Evolutionary conservation across 805 yeast genomes (phyloP).

Genomic region (Starmerella riodocensis): DNA sequence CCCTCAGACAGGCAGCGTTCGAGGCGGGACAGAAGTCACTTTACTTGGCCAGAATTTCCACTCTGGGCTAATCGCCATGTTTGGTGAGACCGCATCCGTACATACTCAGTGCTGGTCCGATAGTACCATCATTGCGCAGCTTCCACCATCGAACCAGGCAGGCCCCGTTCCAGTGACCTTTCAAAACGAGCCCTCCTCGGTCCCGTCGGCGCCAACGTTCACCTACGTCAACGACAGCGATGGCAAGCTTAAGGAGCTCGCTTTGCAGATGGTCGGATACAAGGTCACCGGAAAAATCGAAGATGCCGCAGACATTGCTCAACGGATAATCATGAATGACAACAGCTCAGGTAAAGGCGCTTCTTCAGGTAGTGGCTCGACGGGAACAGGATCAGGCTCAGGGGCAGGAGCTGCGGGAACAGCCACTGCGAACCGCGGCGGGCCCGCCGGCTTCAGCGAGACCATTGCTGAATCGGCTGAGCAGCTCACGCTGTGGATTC

Average conservation of each 20-base stretch:
- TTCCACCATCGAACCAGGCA: slow-evolving; percentile 80
- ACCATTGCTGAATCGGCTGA: slow-evolving; percentile 18
- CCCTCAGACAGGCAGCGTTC: slow-evolving; percentile 88
- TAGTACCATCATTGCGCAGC: slow-evolving; percentile 78
- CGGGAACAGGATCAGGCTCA: background rate
- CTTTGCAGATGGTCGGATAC: slow-evolving; percentile 88
- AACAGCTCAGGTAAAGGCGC: background rate
- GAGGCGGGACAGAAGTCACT: slow-evolving; percentile 95
- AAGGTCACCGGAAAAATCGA: slow-evolving; percentile 94
- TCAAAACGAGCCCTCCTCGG: slow-evolving; percentile 24
- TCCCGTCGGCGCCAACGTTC: slow-evolving; percentile 36
- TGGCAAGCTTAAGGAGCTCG: slow-evolving; percentile 84
- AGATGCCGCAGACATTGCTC: slow-evolving; percentile 88
- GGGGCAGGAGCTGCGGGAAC: background rate
- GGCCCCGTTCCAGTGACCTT: slow-evolving; percentile 91
- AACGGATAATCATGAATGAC: slow-evolving; percentile 47
- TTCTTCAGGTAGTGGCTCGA: background rate
- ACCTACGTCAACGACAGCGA: slow-evolving; percentile 94
- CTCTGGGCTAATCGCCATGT: slow-evolving; percentile 68
- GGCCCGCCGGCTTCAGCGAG: background rate
- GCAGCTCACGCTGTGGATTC: slow-evolving; percentile 21
- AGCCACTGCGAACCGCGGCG: background rate
- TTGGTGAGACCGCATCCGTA: slow-evolving; percentile 43
- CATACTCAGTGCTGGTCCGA: slow-evolving; percentile 96
- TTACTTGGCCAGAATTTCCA: slow-evolving; percentile 76